Percentiles rank a stretch among this genome's conserved stretches.
Conservation (phyloP, 2,329 filamentous ascomycete genomes). For the Sclerotinia nivalis region DNA sequence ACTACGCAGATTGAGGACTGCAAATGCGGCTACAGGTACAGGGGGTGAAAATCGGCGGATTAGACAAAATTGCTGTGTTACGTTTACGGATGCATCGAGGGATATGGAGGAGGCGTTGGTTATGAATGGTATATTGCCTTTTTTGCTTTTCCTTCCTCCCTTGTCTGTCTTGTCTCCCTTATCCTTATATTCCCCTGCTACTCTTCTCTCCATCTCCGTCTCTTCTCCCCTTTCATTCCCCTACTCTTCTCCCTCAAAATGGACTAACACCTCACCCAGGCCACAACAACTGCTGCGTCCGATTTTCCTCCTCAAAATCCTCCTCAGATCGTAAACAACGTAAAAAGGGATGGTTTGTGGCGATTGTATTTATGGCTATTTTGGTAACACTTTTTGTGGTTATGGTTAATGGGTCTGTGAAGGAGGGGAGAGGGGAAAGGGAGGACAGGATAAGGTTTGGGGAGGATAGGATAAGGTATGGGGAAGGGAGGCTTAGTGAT, state of each 20-base stretch:
- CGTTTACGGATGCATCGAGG: conserved; percentile 34
- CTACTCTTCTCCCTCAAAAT: no score
- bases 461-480: background rate
- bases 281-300: conserved; percentile 34
- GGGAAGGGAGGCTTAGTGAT: background rate
- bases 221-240: background rate
- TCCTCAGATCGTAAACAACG: background rate
- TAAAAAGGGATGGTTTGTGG: background rate
- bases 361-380: background rate
- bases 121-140: conserved; percentile 9
- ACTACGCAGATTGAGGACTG: background rate
- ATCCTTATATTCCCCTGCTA: background rate
- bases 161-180: background rate
- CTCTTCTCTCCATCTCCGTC: no score
- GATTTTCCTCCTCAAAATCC: conserved; percentile 2
- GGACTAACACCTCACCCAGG: background rate
- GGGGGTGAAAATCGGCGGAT: background rate
- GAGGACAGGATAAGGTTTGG: background rate
- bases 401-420: background rate
- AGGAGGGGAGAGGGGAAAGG: background rate
- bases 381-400: background rate
- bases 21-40: background rate
- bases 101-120: conserved; percentile 28
- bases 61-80: conserved; percentile 35
- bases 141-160: background rate